A percentile compares a stretch with the other conserved stretches of the same genome.
Evolutionary conservation across 345 rosid genomes (phyloP).

Genomic region (Syzygium aqueum): DNA sequence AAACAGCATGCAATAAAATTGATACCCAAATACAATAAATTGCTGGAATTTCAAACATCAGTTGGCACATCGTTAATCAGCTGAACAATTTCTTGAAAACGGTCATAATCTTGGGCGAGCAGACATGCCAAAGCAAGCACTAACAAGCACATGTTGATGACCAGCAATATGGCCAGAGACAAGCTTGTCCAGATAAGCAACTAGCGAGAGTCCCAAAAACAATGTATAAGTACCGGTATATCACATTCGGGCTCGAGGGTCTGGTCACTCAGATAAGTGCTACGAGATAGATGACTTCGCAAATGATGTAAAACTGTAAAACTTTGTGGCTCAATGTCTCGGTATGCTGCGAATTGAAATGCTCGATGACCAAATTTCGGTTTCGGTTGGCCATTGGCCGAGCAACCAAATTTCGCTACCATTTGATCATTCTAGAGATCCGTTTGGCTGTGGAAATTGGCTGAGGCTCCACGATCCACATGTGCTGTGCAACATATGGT

Average conservation of each 20-base stretch:
- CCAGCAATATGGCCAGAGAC: not conserved
- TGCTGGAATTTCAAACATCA: too few species aligned
- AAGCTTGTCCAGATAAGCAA: too few species aligned
- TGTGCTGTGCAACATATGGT: too few species aligned
- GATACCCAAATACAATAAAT: not conserved
- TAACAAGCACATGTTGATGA: too few species aligned
- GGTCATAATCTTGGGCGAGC: too few species aligned
- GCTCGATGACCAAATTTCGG: not conserved
- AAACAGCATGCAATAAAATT: not conserved
- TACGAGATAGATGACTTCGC: not conserved
- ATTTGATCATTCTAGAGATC: too few species aligned
- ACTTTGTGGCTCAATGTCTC: not conserved
- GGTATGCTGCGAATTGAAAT: too few species aligned
- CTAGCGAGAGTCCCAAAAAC: not conserved
- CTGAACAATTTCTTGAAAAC: not conserved
- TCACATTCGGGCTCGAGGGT: not conserved
- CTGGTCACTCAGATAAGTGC: not conserved
- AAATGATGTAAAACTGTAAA: too few species aligned
- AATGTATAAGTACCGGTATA: too few species aligned
- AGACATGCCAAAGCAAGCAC: too few species aligned
- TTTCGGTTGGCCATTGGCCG: not conserved
- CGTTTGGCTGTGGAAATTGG: too few species aligned
- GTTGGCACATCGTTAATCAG: not conserved
- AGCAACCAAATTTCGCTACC: not conserved
- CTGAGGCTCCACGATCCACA: too few species aligned